Conservation (phyloP, 2,329 filamentous ascomycete species). For the Gyromitra esculenta region DNA sequence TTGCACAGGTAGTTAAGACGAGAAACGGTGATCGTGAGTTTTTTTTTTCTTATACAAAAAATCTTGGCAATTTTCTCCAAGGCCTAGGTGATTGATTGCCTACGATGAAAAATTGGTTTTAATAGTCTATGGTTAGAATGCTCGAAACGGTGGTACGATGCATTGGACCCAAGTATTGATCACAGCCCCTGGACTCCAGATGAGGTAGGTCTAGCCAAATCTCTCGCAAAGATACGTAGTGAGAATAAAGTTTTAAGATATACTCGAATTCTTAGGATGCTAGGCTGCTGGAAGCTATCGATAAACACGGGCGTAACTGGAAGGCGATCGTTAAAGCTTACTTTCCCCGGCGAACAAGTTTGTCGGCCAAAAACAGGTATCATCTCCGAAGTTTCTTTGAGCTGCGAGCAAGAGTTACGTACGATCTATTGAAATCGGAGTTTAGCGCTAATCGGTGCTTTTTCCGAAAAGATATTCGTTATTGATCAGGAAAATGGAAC, state of each 20-base stretch:
- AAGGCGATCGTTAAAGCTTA: conserved; percentile 52
- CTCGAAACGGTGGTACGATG: conserved; percentile 52
- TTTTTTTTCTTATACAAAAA: neutral
- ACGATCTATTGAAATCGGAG: neutral
- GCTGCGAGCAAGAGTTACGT: neutral
- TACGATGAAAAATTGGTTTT: neutral
- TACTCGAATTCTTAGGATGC: conserved; percentile 34
- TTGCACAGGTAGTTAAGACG: conserved; percentile 51
- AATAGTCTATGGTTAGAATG: conserved; percentile 28
- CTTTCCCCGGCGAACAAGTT: conserved; percentile 49
- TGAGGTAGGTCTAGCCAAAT: conserved; percentile 38
- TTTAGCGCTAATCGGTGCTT: neutral
- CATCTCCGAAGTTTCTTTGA: conserved; percentile 20
- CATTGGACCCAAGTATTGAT: conserved; percentile 50
- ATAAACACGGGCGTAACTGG: conserved; percentile 51
- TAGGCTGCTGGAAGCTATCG: conserved; percentile 44
- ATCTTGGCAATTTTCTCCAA: neutral
- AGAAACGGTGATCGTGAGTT: conserved; percentile 51
- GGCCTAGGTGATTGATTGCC: neutral
- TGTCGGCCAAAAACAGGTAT: conserved; percentile 52
- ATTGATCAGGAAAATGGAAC: conserved; percentile 51
- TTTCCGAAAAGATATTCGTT: conserved; percentile 40
- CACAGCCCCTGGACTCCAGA: conserved; percentile 50
- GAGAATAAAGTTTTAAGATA: conserved; percentile 28
- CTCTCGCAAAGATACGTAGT: neutral